Evolutionary conservation across 768 basidiomycete genomes (phyloP).

Genomic region (Leccinellum luteum): DNA sequence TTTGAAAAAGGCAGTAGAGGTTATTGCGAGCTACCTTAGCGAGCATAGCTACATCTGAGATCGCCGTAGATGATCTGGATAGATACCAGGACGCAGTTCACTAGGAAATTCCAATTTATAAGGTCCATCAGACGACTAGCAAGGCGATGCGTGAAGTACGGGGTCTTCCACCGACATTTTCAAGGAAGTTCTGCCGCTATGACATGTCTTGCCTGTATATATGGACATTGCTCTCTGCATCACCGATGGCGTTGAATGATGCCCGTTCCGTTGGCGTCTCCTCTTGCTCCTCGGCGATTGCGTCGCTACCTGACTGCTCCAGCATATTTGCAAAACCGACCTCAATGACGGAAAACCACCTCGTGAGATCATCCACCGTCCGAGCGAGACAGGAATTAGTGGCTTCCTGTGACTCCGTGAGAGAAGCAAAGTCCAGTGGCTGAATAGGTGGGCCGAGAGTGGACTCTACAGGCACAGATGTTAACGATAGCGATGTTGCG

Average conservation of each 20-base stretch:
- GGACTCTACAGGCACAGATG: slow-evolving; percentile 30
- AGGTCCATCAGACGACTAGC: slow-evolving; percentile 18
- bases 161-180: slow-evolving; percentile 1
- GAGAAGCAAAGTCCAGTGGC: slow-evolving; percentile 66
- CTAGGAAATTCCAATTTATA: slow-evolving; percentile 14
- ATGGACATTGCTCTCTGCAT: slow-evolving; percentile 8
- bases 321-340: slow-evolving; percentile 66
- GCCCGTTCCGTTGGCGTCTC: slow-evolving; percentile 31
- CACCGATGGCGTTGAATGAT: slow-evolving; percentile 6
- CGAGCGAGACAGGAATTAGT: slow-evolving; percentile 68
- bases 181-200: slow-evolving; percentile 20
- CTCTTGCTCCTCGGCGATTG: slow-evolving; percentile 67
- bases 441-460: slow-evolving; percentile 47
- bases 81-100: slow-evolving; percentile 9
- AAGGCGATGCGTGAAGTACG: slow-evolving; percentile 8
- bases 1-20: slow-evolving; percentile 73
- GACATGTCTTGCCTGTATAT: slow-evolving; percentile 9
- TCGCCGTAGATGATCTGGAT: slow-evolving; percentile 17
- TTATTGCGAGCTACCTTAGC: slow-evolving; percentile 77
- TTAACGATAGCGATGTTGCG: slow-evolving; percentile 32
- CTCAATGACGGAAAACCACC: slow-evolving; percentile 77
- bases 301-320: slow-evolving; percentile 47
- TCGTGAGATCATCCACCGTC: slow-evolving; percentile 70
- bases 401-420: slow-evolving; percentile 52
- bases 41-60: slow-evolving; percentile 56